Conservation (phyloP, 805 yeast species). For the Kodamaea fukazawae region DNA sequence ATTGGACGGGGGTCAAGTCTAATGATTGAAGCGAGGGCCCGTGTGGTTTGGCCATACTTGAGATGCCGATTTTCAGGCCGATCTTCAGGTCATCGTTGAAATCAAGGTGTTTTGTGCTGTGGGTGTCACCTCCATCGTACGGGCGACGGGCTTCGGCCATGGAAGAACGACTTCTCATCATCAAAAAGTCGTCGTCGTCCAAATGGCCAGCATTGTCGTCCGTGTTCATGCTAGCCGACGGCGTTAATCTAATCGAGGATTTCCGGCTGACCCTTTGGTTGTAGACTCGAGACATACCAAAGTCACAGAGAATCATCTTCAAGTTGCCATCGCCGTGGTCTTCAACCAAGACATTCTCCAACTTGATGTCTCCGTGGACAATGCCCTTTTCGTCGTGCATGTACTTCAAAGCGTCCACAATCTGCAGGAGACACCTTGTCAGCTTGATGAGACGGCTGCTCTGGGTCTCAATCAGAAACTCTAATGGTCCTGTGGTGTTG, state of each 20-base stretch:
- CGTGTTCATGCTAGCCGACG: conserved; percentile 10
- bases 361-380: conserved; percentile 80
- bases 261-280: conserved; percentile 25
- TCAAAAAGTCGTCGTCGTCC: conserved; percentile 16
- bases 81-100: conserved; percentile 26
- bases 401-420: conserved; percentile 57
- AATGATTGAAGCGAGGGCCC: conserved; percentile 36
- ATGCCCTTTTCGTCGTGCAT: conserved; percentile 54
- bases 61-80: conserved; percentile 33
- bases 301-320: conserved; percentile 71
- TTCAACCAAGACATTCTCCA: conserved; percentile 74
- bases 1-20: conserved; percentile 28
- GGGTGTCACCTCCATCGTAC: conserved; percentile 31
- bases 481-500: conserved; percentile 26
- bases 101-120: conserved; percentile 19
- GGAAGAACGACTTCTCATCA: conserved; percentile 35
- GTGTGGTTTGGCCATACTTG: conserved; percentile 23
- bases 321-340: conserved; percentile 13
- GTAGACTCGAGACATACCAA: conserved; percentile 68
- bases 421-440: conserved; percentile 31
- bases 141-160: conserved; percentile 34
- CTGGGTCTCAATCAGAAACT: conserved; percentile 25
- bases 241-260: conserved; percentile 12
- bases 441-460: conserved; percentile 34
- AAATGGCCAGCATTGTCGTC: conserved; percentile 13